Base-by-base conservation (phyloP, 805 yeast genomes). In the Wickerhamomyces ciferrii region DNA sequence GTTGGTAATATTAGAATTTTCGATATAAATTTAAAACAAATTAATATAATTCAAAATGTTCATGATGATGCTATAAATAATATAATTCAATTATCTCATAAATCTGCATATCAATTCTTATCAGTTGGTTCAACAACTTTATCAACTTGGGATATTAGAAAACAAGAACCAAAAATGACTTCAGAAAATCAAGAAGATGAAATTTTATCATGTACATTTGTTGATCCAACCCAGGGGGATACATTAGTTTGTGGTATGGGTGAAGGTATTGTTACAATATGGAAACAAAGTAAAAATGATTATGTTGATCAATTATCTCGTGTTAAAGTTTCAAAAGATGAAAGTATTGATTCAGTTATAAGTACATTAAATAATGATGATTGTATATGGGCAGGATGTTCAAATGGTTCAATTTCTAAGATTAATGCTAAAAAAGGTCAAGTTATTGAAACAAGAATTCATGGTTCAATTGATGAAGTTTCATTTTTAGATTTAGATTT, bases 131-230 rank as follows among this genome's bases (percentile, higher is more conserved):
- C 92, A 11, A 87, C 96, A 4, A 84, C 91, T 0, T 68, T 92
- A 39, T 76, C 89, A 1, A 84, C 83, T 48, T 74, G 91, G 56
- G 97, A 92, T 62, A 72, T 84, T 4, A 70, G 97, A 42, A 87
- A 84, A 54, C 53, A 58, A 2, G 54, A 59, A 23, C 63, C 60
- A 2, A 63, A 84, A 1, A 66, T 77, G 3, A 75, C 75, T 36
- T 82, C 91, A 34, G 98, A 91, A 51, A 91, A 89, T 60, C 99
- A 92, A 67, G 96, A 86, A 54, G 98, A 92, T 59, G 99, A 92
- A 60, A 67, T 92, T n/a, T 66, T 92, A 39, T 74, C 90, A 46
- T 84, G 88, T 56, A 70, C 87, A 35, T 80, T 83, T 67, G 76
- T 83, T 1, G 87, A 84, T 51, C 76, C 76, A 2, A 75, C 80